phyloP scores from a whole-genome alignment of 2,329 filamentous ascomycete species.

The Nemania sp. region DNA sequence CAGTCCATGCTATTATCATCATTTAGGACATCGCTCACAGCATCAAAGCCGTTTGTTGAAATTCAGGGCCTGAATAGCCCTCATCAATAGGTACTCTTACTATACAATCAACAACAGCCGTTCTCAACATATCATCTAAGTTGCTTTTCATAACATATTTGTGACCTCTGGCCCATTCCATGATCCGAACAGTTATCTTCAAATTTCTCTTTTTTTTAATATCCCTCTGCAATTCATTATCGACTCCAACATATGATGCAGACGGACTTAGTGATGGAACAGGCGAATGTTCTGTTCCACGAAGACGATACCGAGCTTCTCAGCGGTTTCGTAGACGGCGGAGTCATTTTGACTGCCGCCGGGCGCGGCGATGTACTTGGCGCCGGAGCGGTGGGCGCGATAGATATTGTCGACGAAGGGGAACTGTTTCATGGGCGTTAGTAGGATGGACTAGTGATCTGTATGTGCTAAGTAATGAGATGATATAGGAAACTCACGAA shows the following conservation, averaged over 20 bases:
- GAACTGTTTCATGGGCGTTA: conserved; percentile 62
- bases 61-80: background rate
- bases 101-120: conserved; percentile 16
- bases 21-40: background rate
- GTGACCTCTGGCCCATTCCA: conserved; percentile 2
- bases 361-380: conserved; percentile 94
- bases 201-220: background rate
- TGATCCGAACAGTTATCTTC: background rate
- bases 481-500: conserved; percentile 81
- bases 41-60: background rate
- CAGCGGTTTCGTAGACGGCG: conserved; percentile 82
- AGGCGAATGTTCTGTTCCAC: conserved; percentile 92
- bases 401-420: conserved; percentile 98
- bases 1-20: background rate
- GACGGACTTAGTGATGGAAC: conserved; percentile 79
- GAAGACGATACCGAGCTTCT: conserved; percentile 90
- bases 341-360: conserved; percentile 85
- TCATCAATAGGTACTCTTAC: background rate
- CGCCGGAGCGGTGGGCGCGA: conserved; percentile 83
- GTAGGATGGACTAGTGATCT: background rate
- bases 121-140: background rate
- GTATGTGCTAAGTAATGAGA: background rate
- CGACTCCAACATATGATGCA: background rate
- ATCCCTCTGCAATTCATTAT: background rate
- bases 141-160: conserved; percentile 9